Base-by-base conservation (phyloP, 1,139 yeast species). In the Saccharomyces hybrid region DNA sequence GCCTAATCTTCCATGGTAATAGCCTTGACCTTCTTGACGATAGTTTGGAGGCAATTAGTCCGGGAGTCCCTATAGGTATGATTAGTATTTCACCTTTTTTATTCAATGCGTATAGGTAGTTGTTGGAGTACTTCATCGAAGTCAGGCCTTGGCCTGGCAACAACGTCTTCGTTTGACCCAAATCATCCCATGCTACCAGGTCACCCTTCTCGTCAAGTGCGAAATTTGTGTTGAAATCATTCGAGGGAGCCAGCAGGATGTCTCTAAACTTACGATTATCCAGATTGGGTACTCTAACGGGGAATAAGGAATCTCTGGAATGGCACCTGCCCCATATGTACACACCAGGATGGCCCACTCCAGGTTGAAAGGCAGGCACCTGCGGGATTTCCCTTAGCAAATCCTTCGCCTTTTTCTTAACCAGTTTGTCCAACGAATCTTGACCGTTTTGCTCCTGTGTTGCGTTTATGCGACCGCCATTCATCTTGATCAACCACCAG, bases 171-270 rank as follows among this genome's bases (percentile, higher is more conserved):
- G 51, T 63, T 34, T 34, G 42, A 8, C 42, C 42, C 42, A 34
- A 16, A 16, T 34, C 42, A 47, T 81, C 80, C 86, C 90, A 87
- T 65, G 85, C 87, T 56, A 81, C 83, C 25, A 88, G 77, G 63
- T 84, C 80, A n/a, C 98, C 98, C 27, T 79, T 78, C 1, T 78
- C 78, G 57, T 84, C 79, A 25, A 83, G 78, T 1, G 95, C 83
- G 1, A 83, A 83, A 3, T 66, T 65, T 5, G 82, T 86, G 27
- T 84, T 75, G 7, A 69, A 71, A 26, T 78, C 81, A 25, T 54
- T 34, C 14, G 44, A 50, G 7, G 47, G 46, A 25, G 75, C 72
- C 1, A 88, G 64, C 41, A 75, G 73, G n/a, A 89, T 80, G 63
- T 83, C 86, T 49, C 78, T 75, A 49, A 90, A 70, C 16, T 75